These are phyloP conservation scores for Thraustochytrium sp. DNA, from an alignment of 352 stramenopile genomes.

Conservation along the genomic window DNA sequence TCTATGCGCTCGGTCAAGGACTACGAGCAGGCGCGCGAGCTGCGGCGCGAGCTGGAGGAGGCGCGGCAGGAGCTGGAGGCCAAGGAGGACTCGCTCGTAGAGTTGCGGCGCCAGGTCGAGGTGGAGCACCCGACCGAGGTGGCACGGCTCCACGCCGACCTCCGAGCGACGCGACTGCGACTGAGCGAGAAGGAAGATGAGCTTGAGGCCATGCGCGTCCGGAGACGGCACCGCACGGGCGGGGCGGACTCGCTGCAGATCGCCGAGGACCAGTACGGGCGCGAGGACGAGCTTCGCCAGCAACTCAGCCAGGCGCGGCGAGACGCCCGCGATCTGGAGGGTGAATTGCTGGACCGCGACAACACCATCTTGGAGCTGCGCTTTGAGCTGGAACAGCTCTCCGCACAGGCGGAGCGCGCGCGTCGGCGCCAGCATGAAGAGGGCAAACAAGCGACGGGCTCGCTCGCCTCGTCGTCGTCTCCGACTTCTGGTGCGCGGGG, in stretches of 20 bases:
- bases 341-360: conserved; percentile 55
- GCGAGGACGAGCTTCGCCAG: conserved; percentile 43
- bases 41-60: conserved; percentile 40
- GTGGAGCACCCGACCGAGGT: conserved; percentile 49
- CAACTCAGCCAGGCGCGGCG: conserved; percentile 29
- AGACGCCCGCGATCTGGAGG: conserved; percentile 36
- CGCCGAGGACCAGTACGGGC: conserved; percentile 11
- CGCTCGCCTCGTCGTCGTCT: neutral
- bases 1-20: conserved; percentile 35
- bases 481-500: conserved; percentile 2
- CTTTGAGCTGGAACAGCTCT: conserved; percentile 56
- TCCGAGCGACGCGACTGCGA: neutral
- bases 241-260: conserved; percentile 18
- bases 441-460: conserved; percentile 1
- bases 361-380: conserved; percentile 51
- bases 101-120: conserved; percentile 40
- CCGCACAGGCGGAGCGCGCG: conserved; percentile 46
- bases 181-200: neutral
- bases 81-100: neutral
- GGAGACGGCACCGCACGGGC: neutral
- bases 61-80: conserved; percentile 41
- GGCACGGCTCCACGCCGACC: neutral
- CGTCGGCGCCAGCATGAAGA: conserved; percentile 47
- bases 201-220: neutral
- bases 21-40: neutral